A percentile compares a stretch with the other conserved stretches of the same genome.
phyloP scores from a whole-genome alignment of 768 basidiomycete genomes.

The Collybia sordida region DNA sequence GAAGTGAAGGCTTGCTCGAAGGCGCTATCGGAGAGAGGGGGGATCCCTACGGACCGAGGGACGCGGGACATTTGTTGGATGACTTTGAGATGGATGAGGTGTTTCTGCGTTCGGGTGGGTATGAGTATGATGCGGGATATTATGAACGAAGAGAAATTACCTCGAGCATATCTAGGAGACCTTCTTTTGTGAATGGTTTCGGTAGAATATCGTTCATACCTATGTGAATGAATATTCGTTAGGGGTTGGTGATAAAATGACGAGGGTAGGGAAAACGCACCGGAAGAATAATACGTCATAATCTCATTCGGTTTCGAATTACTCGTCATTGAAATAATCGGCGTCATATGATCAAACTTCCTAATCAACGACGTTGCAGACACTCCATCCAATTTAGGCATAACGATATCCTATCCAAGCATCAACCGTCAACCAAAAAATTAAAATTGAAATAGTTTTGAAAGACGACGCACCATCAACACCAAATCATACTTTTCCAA shows the following conservation, averaged over 20 bases:
- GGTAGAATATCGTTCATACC: slow-evolving; percentile 98
- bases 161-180: slow-evolving; percentile 90
- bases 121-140: not conserved
- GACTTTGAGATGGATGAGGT: slow-evolving; percentile 82
- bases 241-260: not conserved
- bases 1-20: slow-evolving; percentile 58
- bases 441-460: slow-evolving; percentile 2
- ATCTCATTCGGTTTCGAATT: slow-evolving; percentile 93
- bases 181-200: slow-evolving; percentile 97
- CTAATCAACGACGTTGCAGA: slow-evolving; percentile 91
- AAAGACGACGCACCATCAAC: slow-evolving; percentile 68
- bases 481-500: slow-evolving; percentile 94
- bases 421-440: not conserved
- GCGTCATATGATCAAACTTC: slow-evolving; percentile 93
- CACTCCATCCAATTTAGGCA: slow-evolving; percentile 87
- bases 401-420: slow-evolving; percentile 82
- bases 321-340: slow-evolving; percentile 98
- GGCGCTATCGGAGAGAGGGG: slow-evolving; percentile 52
- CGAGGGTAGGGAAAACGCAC: slow-evolving; percentile 20
- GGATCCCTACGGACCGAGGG: slow-evolving; percentile 66
- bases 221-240: slow-evolving; percentile 16
- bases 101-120: slow-evolving; percentile 52
- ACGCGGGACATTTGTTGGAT: slow-evolving; percentile 69
- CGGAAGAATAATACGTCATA: slow-evolving; percentile 85
- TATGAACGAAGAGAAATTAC: slow-evolving; percentile 31